Conservation (phyloP, 345 rosid genomes). For the Sisymbrium irio region DNA sequence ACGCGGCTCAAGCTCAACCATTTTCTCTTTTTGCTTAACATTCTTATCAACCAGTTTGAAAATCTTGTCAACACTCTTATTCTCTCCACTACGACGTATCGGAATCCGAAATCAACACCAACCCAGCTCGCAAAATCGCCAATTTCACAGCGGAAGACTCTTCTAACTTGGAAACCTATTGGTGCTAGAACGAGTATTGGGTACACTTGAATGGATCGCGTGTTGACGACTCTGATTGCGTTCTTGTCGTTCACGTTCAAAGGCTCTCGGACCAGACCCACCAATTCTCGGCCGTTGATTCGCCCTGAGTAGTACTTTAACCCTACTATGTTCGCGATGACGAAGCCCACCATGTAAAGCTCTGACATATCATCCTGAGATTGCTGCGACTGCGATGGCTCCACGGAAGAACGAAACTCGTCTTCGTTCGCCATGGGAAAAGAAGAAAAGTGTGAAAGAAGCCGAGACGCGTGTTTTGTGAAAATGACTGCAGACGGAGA, state of each 20-base stretch:
- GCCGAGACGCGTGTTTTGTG: not conserved
- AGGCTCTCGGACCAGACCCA: conserved; percentile 78
- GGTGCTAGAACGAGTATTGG: conserved; percentile 44
- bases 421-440: conserved; percentile 27
- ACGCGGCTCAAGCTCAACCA: conserved; percentile 69
- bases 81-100: conserved; percentile 32
- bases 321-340: conserved; percentile 73
- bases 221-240: conserved; percentile 74
- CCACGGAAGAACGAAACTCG: not conserved
- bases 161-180: conserved; percentile 48
- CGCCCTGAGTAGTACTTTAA: conserved; percentile 57
- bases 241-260: conserved; percentile 52
- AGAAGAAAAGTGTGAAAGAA: not conserved
- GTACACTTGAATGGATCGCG: conserved; percentile 65
- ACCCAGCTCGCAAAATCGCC: conserved; percentile 45
- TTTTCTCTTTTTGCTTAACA: conserved; percentile 45
- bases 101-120: conserved; percentile 48
- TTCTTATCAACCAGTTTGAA: conserved; percentile 65
- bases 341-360: conserved; percentile 58
- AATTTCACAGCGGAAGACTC: conserved; percentile 35
- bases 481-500: not conserved
- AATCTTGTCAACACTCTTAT: conserved; percentile 59
- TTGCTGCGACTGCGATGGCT: conserved; percentile 9
- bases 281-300: conserved; percentile 74
- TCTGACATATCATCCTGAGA: conserved; percentile 39